Conservation (phyloP, 164 flowering plant species). For the Piper longum region DNA sequence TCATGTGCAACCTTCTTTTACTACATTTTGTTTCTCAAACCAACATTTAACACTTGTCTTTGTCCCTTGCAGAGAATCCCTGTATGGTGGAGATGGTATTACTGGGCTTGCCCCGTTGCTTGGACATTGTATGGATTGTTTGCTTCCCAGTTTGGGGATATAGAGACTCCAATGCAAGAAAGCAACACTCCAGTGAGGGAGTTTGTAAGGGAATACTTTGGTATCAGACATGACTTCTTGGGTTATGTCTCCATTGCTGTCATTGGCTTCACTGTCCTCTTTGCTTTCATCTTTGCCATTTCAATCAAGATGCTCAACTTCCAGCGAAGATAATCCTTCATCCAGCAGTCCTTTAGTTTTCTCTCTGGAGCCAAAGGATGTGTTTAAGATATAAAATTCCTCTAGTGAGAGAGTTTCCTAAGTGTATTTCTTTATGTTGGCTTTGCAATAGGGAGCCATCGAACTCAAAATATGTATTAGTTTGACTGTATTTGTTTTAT, state of each 20-base stretch:
- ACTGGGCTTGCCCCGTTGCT: slow-evolving; percentile 38
- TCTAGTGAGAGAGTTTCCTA: too few relatives aligned
- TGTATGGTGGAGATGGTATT: slow-evolving; percentile 49
- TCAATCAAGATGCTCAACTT: slow-evolving; percentile 41
- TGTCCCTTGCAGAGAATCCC: slow-evolving; percentile 17
- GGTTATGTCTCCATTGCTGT: slow-evolving; percentile 23
- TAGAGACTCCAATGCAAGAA: background rate
- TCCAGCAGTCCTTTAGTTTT: too few relatives aligned
- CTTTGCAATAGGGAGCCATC: too few relatives aligned
- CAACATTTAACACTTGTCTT: background rate
- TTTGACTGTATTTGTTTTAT: too few relatives aligned
- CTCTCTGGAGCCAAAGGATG: too few relatives aligned
- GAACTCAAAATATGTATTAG: too few relatives aligned
- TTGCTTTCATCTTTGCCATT: slow-evolving; percentile 32
- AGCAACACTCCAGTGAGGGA: background rate
- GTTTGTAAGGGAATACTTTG: slow-evolving; percentile 16
- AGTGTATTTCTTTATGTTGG: too few relatives aligned
- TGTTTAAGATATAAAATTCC: too few relatives aligned
- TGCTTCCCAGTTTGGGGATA: slow-evolving; percentile 31
- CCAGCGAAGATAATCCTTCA: slow-evolving; percentile 22
- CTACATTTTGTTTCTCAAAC: background rate
- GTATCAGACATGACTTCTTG: slow-evolving; percentile 29
- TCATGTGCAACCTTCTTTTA: background rate
- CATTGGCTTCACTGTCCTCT: slow-evolving; percentile 25
- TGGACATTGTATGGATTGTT: slow-evolving; percentile 44